Percentiles rank a stretch among this genome's conserved stretches.
Evolutionary conservation across 2,329 filamentous ascomycete species (phyloP).

Genomic region (Falciphora oryzae): DNA sequence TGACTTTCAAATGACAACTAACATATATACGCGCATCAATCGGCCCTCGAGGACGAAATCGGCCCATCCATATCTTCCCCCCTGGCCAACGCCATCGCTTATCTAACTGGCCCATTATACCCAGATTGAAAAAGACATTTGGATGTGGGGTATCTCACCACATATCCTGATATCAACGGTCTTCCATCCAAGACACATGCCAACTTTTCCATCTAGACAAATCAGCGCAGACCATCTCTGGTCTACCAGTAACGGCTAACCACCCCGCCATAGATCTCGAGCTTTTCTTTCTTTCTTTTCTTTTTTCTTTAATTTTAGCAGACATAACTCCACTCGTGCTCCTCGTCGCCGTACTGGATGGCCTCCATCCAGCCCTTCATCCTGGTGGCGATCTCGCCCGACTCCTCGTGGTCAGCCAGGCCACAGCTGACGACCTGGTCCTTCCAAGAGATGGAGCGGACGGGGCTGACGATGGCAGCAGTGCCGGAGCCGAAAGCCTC

Average conservation of each 20-base stretch:
- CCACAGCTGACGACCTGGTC: constrained; percentile 78
- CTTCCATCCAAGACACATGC: not conserved
- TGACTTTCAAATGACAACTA: too few relatives aligned
- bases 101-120: not conserved
- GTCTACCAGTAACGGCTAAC: not conserved
- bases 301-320: constrained; percentile 22
- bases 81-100: not conserved
- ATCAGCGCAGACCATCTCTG: not conserved
- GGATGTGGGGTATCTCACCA: not conserved
- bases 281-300: not conserved
- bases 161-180: not conserved
- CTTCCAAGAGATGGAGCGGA: constrained; percentile 85
- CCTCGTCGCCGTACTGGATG: constrained; percentile 91
- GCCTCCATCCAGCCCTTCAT: constrained; percentile 98
- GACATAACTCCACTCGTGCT: constrained; percentile 81
- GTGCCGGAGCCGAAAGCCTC: constrained; percentile 95
- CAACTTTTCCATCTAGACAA: not conserved
- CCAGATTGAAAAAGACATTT: not conserved
- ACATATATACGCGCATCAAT: not conserved
- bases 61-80: not conserved
- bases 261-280: not conserved
- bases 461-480: constrained; percentile 86
- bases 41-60: not conserved
- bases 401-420: constrained; percentile 73
- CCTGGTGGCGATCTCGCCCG: constrained; percentile 73